These are phyloP conservation scores for Mycoemilia scoparia DNA, from an alignment of 192 early-diverging fungal species.

Conservation along the genomic window DNA sequence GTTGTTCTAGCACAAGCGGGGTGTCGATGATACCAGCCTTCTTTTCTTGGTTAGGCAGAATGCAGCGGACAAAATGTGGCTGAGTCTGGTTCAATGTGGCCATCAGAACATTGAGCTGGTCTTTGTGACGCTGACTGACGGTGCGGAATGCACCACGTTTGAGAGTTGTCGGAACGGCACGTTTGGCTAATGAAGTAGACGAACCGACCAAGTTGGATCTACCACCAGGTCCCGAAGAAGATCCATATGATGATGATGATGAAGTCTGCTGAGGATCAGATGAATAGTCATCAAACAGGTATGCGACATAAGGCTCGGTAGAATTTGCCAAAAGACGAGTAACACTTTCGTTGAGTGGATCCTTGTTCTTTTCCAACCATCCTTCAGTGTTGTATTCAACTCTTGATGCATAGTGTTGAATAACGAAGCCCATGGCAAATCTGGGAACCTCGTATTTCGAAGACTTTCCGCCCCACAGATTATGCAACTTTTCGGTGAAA, in stretches of 20 bases:
- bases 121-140: slow-evolving; percentile 86
- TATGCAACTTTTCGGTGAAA: slow-evolving; percentile 80
- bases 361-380: slow-evolving; percentile 98
- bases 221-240: background rate
- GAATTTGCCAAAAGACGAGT: slow-evolving; percentile 72
- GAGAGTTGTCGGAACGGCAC: slow-evolving; percentile 22
- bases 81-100: slow-evolving; percentile 74
- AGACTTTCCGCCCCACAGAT: slow-evolving; percentile 71
- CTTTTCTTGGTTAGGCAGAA: slow-evolving; percentile 88
- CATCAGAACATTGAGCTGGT: slow-evolving; percentile 78
- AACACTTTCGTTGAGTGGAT: slow-evolving; percentile 89
- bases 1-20: slow-evolving; percentile 76
- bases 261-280: slow-evolving; percentile 18
- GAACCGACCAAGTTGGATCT: too few species aligned
- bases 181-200: too few species aligned
- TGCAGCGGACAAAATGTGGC: slow-evolving; percentile 98
- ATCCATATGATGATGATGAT: slow-evolving; percentile 3
- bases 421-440: slow-evolving; percentile 75
- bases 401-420: slow-evolving; percentile 88
- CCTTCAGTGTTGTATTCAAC: slow-evolving; percentile 82
- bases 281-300: slow-evolving; percentile 66
- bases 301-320: slow-evolving; percentile 54
- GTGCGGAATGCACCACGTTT: slow-evolving; percentile 87
- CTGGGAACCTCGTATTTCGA: slow-evolving; percentile 73
- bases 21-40: slow-evolving; percentile 63